A percentile compares a stretch with the other conserved stretches of the same genome.
phyloP scores from a whole-genome alignment of 2,329 filamentous ascomycete species.

The Beauveria australis region DNA sequence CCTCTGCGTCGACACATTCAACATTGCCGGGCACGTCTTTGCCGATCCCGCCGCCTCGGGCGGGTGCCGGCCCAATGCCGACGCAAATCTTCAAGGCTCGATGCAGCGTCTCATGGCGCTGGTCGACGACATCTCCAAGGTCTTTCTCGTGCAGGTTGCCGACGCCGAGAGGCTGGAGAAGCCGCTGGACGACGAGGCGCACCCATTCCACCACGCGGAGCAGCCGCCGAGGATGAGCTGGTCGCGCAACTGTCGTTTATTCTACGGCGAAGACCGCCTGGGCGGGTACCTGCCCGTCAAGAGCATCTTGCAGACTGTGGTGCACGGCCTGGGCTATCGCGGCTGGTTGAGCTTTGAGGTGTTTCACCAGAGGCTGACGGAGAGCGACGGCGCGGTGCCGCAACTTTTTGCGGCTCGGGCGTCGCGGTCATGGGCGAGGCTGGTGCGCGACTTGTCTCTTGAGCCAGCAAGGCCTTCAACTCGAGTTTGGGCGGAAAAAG shows the following conservation, averaged over 20 bases:
- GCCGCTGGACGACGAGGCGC: conserved; percentile 44
- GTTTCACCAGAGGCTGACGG: conserved; percentile 53
- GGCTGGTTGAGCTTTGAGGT: conserved; percentile 68
- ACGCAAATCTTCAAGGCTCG: conserved; percentile 43
- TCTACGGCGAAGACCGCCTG: conserved; percentile 44
- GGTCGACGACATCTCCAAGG: conserved; percentile 49
- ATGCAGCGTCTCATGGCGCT: conserved; percentile 42
- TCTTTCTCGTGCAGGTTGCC: conserved; percentile 69
- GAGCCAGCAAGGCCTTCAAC: not conserved
- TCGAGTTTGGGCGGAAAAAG: not conserved
- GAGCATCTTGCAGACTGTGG: conserved; percentile 51
- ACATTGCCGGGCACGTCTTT: conserved; percentile 61
- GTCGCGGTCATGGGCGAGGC: conserved; percentile 37
- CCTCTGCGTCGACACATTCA: conserved; percentile 68
- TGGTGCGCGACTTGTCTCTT: conserved; percentile 25
- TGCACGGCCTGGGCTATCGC: conserved; percentile 55
- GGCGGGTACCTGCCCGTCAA: conserved; percentile 62
- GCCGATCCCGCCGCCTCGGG: conserved; percentile 51
- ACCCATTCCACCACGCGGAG: conserved; percentile 25
- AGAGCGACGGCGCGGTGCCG: conserved; percentile 41
- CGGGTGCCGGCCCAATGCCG: conserved; percentile 44
- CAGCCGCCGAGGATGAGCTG: conserved; percentile 60
- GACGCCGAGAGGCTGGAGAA: conserved; percentile 55
- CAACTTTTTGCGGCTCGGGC: conserved; percentile 46
- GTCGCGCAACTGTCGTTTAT: conserved; percentile 62